These are phyloP conservation scores for Auricularia heimuer DNA, from an alignment of 768 basidiomycete genomes.

Conservation along the genomic window DNA sequence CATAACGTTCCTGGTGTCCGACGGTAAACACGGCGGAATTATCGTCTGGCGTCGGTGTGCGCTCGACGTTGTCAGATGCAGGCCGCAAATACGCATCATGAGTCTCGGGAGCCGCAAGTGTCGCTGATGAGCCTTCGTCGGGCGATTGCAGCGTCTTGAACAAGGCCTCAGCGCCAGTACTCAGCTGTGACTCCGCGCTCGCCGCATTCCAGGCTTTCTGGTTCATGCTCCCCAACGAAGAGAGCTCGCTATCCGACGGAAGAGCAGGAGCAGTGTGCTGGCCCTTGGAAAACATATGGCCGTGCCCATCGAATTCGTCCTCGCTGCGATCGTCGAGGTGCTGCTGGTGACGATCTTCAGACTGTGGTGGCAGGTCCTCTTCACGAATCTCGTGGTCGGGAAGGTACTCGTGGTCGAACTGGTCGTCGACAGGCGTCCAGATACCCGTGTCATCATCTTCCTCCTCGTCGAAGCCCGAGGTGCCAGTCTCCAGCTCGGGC, in stretches of 20 bases:
- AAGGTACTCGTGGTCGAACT: background rate
- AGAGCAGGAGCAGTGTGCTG: background rate
- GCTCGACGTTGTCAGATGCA: background rate
- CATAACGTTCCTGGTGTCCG: background rate
- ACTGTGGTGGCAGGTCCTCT: background rate
- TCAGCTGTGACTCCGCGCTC: constrained; percentile 19
- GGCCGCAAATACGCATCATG: background rate
- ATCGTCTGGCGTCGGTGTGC: background rate
- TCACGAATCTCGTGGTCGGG: background rate
- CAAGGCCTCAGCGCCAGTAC: constrained; percentile 39
- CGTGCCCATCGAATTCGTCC: background rate
- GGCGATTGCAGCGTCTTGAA: constrained; percentile 23
- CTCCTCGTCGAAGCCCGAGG: background rate
- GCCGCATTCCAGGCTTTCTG: constrained; percentile 29
- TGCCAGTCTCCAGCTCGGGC: too few species aligned
- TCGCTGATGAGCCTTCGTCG: background rate
- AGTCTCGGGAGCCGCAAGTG: background rate
- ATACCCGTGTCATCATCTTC: background rate
- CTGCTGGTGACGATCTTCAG: background rate
- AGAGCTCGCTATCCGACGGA: constrained; percentile 35
- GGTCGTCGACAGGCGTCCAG: background rate
- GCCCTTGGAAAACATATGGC: background rate
- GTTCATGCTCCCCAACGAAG: constrained; percentile 30
- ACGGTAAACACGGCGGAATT: background rate
- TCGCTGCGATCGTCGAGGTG: background rate